Conservation (phyloP, 192 early-diverging fungal genomes). For the Martensiomyces pterosporus region DNA sequence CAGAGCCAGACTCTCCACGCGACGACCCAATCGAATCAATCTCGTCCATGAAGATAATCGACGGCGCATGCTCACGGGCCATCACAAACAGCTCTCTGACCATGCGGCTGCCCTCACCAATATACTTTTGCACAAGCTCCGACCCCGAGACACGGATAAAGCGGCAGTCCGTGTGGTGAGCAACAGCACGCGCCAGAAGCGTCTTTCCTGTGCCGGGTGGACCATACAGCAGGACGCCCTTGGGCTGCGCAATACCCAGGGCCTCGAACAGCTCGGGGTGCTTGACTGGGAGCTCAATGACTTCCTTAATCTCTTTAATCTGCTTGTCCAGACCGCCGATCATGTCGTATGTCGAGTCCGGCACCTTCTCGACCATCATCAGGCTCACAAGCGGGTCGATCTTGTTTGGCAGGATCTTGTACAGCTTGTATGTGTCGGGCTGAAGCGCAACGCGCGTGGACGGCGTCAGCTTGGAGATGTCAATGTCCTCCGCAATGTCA, state of each 20-base stretch:
- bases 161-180: constrained; percentile 87
- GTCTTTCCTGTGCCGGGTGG: constrained; percentile 90
- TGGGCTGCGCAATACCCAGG: constrained; percentile 97
- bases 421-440: constrained; percentile 86
- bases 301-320: constrained; percentile 99
- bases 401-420: constrained; percentile 95
- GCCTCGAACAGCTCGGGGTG: constrained; percentile 98
- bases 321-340: constrained; percentile 98
- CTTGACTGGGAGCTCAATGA: constrained; percentile 98
- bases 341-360: constrained; percentile 99
- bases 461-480: constrained; percentile 85
- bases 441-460: constrained; percentile 91
- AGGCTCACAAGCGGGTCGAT: constrained; percentile 98
- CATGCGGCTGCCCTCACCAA: constrained; percentile 90
- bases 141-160: constrained; percentile 90
- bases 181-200: constrained; percentile 83
- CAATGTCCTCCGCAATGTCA: constrained; percentile 88
- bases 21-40: constrained; percentile 88
- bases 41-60: constrained; percentile 93
- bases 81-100: constrained; percentile 87
- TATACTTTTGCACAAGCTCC: constrained; percentile 89
- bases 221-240: constrained; percentile 92
- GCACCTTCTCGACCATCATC: constrained; percentile 99
- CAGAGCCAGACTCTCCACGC: constrained; percentile 70
- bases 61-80: constrained; percentile 88